Base-by-base conservation (phyloP, 2,329 filamentous ascomycete species). In the Diaporthe caulivora region DNA sequence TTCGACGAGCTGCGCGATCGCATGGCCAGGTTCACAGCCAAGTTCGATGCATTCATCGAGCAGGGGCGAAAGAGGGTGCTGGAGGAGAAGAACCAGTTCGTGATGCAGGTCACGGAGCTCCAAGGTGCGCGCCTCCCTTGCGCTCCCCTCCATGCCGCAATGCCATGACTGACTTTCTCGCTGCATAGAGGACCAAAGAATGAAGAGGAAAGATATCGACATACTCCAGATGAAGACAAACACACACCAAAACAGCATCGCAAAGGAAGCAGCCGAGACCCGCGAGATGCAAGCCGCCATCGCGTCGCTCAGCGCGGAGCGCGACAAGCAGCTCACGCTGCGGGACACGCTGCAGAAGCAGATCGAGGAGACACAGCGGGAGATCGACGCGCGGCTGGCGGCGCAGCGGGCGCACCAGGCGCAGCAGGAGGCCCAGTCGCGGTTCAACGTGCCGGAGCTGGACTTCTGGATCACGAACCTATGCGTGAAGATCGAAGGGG, bases 391-490 rank as follows among this genome's bases (percentile, higher is more conserved):
- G 40, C 88, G 90, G 53, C 84, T 93, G 29, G 92, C 92, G n/a
- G 92, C 92, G 17, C 93, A 95, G 83, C 87, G 91, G 68, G 90
- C 90, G 76, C 91, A 94, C 81, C 91, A 93, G 62, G 89, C 90
- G 75, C 92, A 94, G 78, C 87, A 97, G 49, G 94, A 97, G 78
- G 90, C 92, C 2, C 96, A 98, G 84, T 91, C 93, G 70, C 91
- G 95, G 44, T 94, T 96, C 83, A 98, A 99, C 83, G 90, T 94
- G 55, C 97, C 97, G 0, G 97, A 99, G 85, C 88, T 99, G 58
- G 94, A 95, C 77, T 98, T 98, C 81, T 99, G 97, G 97, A 94
- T 97, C 81, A 93, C 93, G 71, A 97, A 96, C 81, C 86, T 99
- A 74, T 95, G 96, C 73, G 83, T 98, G 80, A 88, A 93, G 75